Evolutionary conservation across 2,329 filamentous ascomycete genomes (phyloP).

Genomic region (Daldinia eschscholtzii): DNA sequence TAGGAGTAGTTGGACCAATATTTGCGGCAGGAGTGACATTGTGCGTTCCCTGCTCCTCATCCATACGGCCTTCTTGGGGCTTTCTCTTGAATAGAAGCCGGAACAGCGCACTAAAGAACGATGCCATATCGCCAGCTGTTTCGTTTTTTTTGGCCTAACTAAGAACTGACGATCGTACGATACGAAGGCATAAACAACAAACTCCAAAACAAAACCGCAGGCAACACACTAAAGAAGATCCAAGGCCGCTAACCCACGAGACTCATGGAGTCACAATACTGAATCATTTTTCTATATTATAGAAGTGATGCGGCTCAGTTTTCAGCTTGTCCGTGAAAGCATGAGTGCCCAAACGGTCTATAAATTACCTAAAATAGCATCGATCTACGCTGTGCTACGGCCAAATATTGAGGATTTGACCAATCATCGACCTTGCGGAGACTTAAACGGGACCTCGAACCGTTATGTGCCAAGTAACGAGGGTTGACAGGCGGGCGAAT

Average conservation of each 20-base stretch:
- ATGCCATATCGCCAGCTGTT: slow-evolving; percentile 33
- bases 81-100: slow-evolving; percentile 40
- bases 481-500: slow-evolving; percentile 16
- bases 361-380: slow-evolving; percentile 22
- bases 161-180: slow-evolving; percentile 7
- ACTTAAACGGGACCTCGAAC: slow-evolving; percentile 19
- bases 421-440: slow-evolving; percentile 24
- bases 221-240: slow-evolving; percentile 14
- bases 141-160: slow-evolving; percentile 1
- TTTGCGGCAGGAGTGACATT: slow-evolving; percentile 9
- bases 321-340: slow-evolving; percentile 32
- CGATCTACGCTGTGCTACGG: slow-evolving; percentile 26
- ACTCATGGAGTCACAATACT: slow-evolving; percentile 28
- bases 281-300: slow-evolving; percentile 16
- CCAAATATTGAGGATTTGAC: slow-evolving; percentile 25
- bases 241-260: slow-evolving; percentile 8
- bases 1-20: slow-evolving; percentile 9
- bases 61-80: slow-evolving; percentile 36
- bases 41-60: slow-evolving; percentile 29
- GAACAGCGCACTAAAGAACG: slow-evolving; percentile 31
- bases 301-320: slow-evolving; percentile 17
- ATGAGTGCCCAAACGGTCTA: slow-evolving; percentile 33
- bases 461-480: slow-evolving; percentile 37
- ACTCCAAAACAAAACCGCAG: not conserved
- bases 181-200: slow-evolving; percentile 9